These are phyloP conservation scores for Diophrys sp. DNA, from an alignment of 73 alveolate genomes.

Conservation along the genomic window DNA sequence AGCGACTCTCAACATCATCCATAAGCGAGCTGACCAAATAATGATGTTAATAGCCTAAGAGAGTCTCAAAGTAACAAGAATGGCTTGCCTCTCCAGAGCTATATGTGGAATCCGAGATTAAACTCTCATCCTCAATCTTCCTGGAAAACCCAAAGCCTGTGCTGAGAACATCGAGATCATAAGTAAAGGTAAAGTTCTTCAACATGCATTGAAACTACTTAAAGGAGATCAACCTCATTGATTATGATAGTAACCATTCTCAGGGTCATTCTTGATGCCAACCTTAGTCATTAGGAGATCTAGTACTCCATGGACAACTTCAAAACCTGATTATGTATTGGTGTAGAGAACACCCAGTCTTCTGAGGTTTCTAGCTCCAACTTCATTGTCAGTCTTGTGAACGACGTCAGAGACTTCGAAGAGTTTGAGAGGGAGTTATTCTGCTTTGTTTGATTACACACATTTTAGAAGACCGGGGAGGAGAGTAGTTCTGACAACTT, in stretches of 20 bases:
- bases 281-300: constrained; percentile 90
- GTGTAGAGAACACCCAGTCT: constrained; percentile 79
- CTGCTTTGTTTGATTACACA: constrained; percentile 9
- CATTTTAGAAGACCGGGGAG: constrained; percentile 94
- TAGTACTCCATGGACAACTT: constrained; percentile 88
- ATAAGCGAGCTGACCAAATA: constrained; percentile 48
- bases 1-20: constrained; percentile 55
- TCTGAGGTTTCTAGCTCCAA: constrained; percentile 82
- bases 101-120: constrained; percentile 51
- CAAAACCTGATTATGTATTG: constrained; percentile 72
- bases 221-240: too few relatives aligned
- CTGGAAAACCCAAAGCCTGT: constrained; percentile 62
- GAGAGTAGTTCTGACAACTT: constrained; percentile 91
- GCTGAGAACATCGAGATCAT: constrained; percentile 49
- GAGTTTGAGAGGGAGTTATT: constrained; percentile 79
- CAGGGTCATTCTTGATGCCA: constrained; percentile 63
- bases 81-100: constrained; percentile 55
- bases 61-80: constrained; percentile 21
- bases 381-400: constrained; percentile 76
- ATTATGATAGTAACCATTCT: constrained; percentile 60
- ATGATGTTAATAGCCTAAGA: constrained; percentile 14
- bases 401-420: constrained; percentile 95
- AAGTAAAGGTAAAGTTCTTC: too few relatives aligned
- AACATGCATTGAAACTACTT: too few relatives aligned
- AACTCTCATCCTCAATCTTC: constrained; percentile 54